Percentiles rank a stretch among this genome's conserved stretches.
phyloP scores from a whole-genome alignment of 495 filamentous ascomycete genomes.

The Hyaloscypha hepaticicola region DNA sequence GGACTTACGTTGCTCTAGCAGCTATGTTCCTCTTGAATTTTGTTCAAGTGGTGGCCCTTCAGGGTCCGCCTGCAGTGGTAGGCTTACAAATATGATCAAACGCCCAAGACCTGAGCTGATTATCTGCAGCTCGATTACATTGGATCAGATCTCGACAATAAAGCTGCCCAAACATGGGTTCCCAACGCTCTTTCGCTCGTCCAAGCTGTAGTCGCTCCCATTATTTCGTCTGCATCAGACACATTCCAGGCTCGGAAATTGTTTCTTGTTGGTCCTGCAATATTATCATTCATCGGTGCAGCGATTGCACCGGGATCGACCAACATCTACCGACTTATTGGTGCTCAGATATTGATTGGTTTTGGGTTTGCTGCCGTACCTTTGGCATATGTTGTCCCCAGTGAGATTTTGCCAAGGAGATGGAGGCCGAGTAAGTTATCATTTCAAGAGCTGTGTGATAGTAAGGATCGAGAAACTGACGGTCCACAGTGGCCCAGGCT shows the following conservation, averaged over 20 bases:
- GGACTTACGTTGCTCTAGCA: slow-evolving; percentile 2
- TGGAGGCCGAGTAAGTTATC: slow-evolving; percentile 27
- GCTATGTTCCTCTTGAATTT: slow-evolving; percentile 8
- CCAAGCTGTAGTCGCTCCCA: slow-evolving; percentile 34
- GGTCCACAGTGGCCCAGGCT: slow-evolving; percentile 27
- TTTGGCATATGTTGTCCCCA: slow-evolving; percentile 34
- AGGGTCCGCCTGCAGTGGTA: slow-evolving; percentile 12
- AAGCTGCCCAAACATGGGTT: slow-evolving; percentile 30
- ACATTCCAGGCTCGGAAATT: slow-evolving; percentile 37
- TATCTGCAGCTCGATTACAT: slow-evolving; percentile 18
- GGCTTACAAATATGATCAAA: neutral
- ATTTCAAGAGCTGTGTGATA: neutral
- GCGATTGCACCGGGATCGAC: slow-evolving; percentile 33
- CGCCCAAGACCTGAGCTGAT: neutral
- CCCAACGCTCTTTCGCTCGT: slow-evolving; percentile 32
- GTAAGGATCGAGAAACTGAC: neutral
- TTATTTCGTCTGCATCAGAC: slow-evolving; percentile 36
- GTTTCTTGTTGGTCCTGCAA: slow-evolving; percentile 33
- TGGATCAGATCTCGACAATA: slow-evolving; percentile 28
- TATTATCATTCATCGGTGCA: slow-evolving; percentile 33
- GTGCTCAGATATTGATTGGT: slow-evolving; percentile 33
- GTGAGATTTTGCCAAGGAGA: slow-evolving; percentile 33
- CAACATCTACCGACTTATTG: slow-evolving; percentile 33
- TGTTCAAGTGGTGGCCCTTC: slow-evolving; percentile 9
- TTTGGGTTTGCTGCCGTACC: slow-evolving; percentile 34